Percentiles rank a stretch among this genome's conserved stretches.
Conservation (phyloP, 2,329 filamentous ascomycete genomes). For the Torrubiellomyces zombiae region DNA sequence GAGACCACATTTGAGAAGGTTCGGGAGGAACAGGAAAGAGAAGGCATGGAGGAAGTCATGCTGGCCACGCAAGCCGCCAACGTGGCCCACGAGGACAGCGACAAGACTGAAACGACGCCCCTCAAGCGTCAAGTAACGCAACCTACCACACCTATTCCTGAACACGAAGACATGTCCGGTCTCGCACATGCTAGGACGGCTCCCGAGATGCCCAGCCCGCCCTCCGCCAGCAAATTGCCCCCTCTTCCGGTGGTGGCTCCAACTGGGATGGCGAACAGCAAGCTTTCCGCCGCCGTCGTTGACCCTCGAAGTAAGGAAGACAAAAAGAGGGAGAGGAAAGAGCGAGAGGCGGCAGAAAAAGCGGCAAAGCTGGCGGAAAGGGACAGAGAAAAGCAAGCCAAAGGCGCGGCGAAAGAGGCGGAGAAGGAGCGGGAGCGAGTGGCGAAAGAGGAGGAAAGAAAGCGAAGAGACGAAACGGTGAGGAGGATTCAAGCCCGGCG, state of each 20-base stretch:
- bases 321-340: constrained; percentile 53
- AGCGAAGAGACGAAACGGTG: constrained; percentile 34
- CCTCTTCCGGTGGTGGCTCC: constrained; percentile 6
- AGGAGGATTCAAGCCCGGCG: constrained; percentile 33
- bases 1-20: constrained; percentile 60
- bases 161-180: constrained; percentile 35
- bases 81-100: constrained; percentile 30
- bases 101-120: constrained; percentile 24
- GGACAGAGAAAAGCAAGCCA: constrained; percentile 22
- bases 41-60: constrained; percentile 48
- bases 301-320: constrained; percentile 37
- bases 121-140: constrained; percentile 35
- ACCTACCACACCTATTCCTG: constrained; percentile 26
- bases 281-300: constrained; percentile 3
- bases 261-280: neutral
- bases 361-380: constrained; percentile 34
- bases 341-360: constrained; percentile 38
- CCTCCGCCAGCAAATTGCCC: constrained; percentile 5
- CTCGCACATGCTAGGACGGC: constrained; percentile 53
- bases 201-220: constrained; percentile 20
- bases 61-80: constrained; percentile 40
- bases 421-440: constrained; percentile 23
- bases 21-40: constrained; percentile 65
- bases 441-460: constrained; percentile 16
- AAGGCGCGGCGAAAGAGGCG: constrained; percentile 23